Base-by-base conservation (phyloP, 1,139 yeast genomes). In the Suhomyces bribrorum region DNA sequence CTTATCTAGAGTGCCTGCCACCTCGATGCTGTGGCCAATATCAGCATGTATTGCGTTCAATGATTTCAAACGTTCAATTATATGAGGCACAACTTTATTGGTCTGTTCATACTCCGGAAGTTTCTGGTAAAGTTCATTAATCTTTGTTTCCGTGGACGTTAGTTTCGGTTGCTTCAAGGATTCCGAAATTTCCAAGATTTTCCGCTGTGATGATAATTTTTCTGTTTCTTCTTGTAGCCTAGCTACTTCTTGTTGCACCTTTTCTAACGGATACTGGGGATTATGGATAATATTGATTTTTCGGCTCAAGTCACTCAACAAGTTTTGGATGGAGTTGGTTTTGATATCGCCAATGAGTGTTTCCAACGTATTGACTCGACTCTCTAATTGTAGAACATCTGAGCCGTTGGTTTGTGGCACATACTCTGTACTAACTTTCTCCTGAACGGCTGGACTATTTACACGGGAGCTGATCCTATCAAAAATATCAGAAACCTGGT, bases 21-120 rank as follows among this genome's bases (percentile, higher is more conserved):
- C 55, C 5, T 51, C 48, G 4, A 65, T 57, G 7, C 61, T 49
- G 15, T 47, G 54, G 7, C 64, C 64, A 25, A 66, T 42, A 16
- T 69, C 74, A 5, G 66, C 48, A 49, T 80, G 84, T 2, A 78
- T 59, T 0, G 53, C 56, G 41, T 70, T 66, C 32, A 80, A 58
- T 0, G 74, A 57, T 41, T 71, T 66, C 23, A 81, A 57, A 28
- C 86, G 56, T 11, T 57, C 49, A 3, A 75, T 38, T 2, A 79
- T 38, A 3, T 58, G 50, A 0, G 83, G 83, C 1, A 78, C 55
- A 2, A 57, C 47, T 6, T 52, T 45, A 13, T 59, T 59, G 26
- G 69, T 57, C 2, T 49, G 49, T 25, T 66, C 68, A n/a, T 77
- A 56, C 1, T 60, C 58, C 1, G 66, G 66, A 17, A 78, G 53